phyloP scores from a whole-genome alignment of 164 flowering plant genomes.

The Annona squamosa region DNA sequence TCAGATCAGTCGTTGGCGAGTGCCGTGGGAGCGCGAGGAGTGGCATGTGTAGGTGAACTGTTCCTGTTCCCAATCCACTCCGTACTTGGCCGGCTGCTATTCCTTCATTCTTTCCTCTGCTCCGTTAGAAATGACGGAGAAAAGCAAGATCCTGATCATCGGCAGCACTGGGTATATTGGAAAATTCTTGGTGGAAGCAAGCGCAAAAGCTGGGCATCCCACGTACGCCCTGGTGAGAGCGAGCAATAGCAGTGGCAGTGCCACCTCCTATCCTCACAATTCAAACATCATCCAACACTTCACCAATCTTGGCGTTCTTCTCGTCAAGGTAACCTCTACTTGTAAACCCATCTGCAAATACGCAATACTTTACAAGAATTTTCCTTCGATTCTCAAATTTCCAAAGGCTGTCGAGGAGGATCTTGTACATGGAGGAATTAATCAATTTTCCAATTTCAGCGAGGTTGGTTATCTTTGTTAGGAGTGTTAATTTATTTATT shows the following conservation, averaged over 20 bases:
- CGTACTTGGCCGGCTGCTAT: not conserved
- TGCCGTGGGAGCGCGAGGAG: no score
- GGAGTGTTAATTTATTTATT: not conserved
- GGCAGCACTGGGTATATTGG: conserved; percentile 69
- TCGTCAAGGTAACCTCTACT: not conserved
- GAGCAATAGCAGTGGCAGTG: conserved; percentile 29
- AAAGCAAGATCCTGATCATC: conserved; percentile 51
- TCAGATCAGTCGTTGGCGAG: not conserved
- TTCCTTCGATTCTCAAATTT: no score
- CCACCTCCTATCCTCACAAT: not conserved
- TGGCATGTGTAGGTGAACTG: no score
- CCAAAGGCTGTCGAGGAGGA: no score
- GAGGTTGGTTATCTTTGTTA: no score
- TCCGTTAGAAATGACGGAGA: conserved; percentile 13
- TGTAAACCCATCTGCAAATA: not conserved
- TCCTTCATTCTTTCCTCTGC: not conserved
- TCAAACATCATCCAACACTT: not conserved
- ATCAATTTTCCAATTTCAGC: no score
- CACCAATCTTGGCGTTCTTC: not conserved
- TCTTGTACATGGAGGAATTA: no score
- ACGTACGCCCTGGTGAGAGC: conserved; percentile 20
- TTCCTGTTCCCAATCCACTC: not conserved
- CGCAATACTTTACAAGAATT: no score
- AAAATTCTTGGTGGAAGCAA: conserved; percentile 1
- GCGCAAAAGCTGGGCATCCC: no score